Evolutionary conservation across 805 yeast species (phyloP), one percentile per base, ranked within the genome.

Genomic region (Yamadazyma tumulicola): DNA sequence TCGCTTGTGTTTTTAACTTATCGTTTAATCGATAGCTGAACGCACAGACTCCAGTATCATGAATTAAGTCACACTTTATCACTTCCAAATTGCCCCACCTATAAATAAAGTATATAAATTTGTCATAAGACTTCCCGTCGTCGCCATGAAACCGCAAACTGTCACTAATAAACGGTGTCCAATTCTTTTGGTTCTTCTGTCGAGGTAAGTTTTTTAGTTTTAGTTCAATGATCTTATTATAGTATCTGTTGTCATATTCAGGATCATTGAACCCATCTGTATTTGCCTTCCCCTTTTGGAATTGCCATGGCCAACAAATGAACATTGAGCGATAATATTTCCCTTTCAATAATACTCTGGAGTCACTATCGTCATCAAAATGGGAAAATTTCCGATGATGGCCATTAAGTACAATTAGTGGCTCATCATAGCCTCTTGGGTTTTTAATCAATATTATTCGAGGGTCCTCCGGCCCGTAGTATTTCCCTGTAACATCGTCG

Each of bases 401-500:
- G 4, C 55, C 45, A 40, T 72, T 73, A 53, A 63, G 73, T 3
- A 71, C 48, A 10, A 74, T 54, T 11, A 73, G 48, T 1, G 79
- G 79, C 39, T 74, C 78, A 17, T 62, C 63, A 38, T 47, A 46
- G 4, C 69, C 69, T 15, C 46, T 52, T 29, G 49, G 49, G 35
- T 59, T 60, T 26, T 47, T 52, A 7, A 61, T 57, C 15, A 66
- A 40, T 3, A 69, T 46, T 23, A 73, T 48, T 25, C 77, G 57
- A 3, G 79, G 75, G 45, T 74, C 77, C 48, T 74, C 77, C 1
- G 78, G 74, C 0, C 79, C 79, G 31, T 59, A 47, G 25, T 35
- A 48, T 35, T 45, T 45, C 1, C 48, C 54, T 11, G 40, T 43
- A 11, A 42, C 43, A 33, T 52, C 45, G 34, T 48, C 51, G 31